A percentile compares a stretch with the other conserved stretches of the same genome.
phyloP scores from a whole-genome alignment of 73 alveolate species.

The Uronychia binucleata region DNA sequence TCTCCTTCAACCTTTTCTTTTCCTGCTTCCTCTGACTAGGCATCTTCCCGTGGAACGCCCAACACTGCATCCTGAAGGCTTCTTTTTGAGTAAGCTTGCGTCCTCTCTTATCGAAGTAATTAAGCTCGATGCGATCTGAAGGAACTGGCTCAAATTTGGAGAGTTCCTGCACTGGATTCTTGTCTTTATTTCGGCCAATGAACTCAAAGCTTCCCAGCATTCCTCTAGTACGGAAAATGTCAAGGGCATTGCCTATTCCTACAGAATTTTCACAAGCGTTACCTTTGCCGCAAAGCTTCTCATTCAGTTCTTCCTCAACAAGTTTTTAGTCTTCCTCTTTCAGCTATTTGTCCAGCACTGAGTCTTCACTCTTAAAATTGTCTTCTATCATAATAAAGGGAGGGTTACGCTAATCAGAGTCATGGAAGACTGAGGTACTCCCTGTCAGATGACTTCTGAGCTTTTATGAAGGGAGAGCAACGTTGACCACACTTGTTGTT shows the following conservation, averaged over 20 bases:
- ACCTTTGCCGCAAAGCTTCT: slow-evolving; percentile 40
- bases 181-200: slow-evolving; percentile 45
- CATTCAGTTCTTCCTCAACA: slow-evolving; percentile 24
- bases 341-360: neutral
- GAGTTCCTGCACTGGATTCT: slow-evolving; percentile 9
- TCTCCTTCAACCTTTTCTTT: slow-evolving; percentile 6
- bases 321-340: slow-evolving; percentile 29
- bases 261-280: neutral
- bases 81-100: slow-evolving; percentile 23
- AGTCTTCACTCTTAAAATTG: neutral
- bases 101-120: slow-evolving; percentile 49
- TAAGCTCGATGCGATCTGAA: slow-evolving; percentile 24
- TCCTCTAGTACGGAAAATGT: slow-evolving; percentile 35
- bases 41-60: slow-evolving; percentile 62
- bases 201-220: slow-evolving; percentile 43
- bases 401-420: neutral
- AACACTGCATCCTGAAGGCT: slow-evolving; percentile 63
- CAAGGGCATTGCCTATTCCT: slow-evolving; percentile 51
- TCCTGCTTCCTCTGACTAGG: slow-evolving; percentile 64
- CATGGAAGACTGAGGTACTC: slow-evolving; percentile 6
- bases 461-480: slow-evolving; percentile 51
- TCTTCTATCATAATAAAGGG: neutral
- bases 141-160: slow-evolving; percentile 18
- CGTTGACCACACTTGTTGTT: slow-evolving; percentile 53
- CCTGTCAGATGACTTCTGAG: neutral